A percentile compares a stretch with the other conserved stretches of the same genome.
Evolutionary conservation across 768 basidiomycete genomes (phyloP).

Genomic region (Mycena vitilis): DNA sequence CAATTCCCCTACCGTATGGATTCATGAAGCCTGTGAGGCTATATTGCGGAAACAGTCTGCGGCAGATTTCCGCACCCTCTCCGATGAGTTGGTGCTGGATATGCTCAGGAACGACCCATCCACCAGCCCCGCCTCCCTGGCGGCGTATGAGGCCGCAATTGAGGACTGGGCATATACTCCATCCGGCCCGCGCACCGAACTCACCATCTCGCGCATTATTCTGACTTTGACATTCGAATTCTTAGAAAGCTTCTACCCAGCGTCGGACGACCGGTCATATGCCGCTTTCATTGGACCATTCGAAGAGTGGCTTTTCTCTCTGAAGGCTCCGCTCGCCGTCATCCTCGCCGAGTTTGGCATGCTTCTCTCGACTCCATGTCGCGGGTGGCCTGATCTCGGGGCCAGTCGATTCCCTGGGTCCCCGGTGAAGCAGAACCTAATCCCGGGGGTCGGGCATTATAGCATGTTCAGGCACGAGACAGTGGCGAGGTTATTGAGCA

Average conservation of each 20-base stretch:
- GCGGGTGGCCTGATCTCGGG: slow-evolving; percentile 20
- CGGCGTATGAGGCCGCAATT: slow-evolving; percentile 3
- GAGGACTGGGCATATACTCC: not conserved
- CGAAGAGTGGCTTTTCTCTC: slow-evolving; percentile 7
- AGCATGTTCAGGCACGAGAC: not conserved
- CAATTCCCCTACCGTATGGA: slow-evolving; percentile 12
- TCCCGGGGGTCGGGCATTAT: not conserved
- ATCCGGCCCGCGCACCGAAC: not conserved
- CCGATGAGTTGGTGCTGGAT: not conserved
- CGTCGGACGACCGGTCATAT: not conserved
- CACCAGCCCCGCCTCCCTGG: not conserved
- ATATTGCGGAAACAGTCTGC: not conserved
- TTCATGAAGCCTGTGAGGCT: not conserved
- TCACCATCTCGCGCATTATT: not conserved
- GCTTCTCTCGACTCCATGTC: not conserved
- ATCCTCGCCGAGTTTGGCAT: slow-evolving; percentile 16
- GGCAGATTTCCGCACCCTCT: not conserved
- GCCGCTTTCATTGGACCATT: slow-evolving; percentile 1
- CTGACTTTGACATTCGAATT: slow-evolving; percentile 7
- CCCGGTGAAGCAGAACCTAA: no score
- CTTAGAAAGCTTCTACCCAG: slow-evolving; percentile 17
- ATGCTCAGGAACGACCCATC: slow-evolving; percentile 18
- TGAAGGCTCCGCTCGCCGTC: slow-evolving; percentile 11
- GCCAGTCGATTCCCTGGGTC: not conserved
- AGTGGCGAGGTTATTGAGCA: not conserved